Evolutionary conservation across 1,284 basidiomycete species (phyloP).

Genomic region (Pseudozyma sp.): DNA sequence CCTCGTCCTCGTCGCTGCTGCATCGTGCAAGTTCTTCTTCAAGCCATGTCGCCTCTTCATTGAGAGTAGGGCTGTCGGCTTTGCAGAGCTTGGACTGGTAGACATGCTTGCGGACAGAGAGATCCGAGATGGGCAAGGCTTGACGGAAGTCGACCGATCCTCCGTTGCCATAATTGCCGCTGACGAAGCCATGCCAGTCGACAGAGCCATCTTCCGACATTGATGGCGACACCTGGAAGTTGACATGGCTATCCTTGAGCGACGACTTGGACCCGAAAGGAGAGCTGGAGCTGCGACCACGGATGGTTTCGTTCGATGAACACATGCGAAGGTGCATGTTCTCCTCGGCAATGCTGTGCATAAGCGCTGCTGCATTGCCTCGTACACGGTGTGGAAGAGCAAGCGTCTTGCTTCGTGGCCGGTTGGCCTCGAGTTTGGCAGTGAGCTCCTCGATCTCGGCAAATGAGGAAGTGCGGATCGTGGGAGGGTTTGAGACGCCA

Average conservation of each 20-base stretch:
- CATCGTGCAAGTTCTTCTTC: conserved; percentile 44
- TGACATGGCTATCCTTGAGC: conserved; percentile 13
- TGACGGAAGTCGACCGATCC: neutral
- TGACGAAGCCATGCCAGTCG: conserved; percentile 42
- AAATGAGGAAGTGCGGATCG: conserved; percentile 19
- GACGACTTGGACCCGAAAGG: neutral
- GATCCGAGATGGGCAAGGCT: conserved; percentile 11
- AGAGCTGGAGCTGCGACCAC: conserved; percentile 2
- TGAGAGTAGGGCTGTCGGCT: conserved; percentile 40
- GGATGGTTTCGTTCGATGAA: conserved; percentile 34
- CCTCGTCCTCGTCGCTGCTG: conserved; percentile 29
- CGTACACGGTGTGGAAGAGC: conserved; percentile 5
- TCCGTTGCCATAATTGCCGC: conserved; percentile 21
- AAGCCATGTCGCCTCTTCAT: conserved; percentile 45
- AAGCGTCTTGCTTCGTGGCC: conserved; percentile 23
- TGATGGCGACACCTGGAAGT: conserved; percentile 29
- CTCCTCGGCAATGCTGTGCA: conserved; percentile 41
- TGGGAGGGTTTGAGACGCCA: conserved; percentile 9
- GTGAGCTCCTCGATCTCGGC: conserved; percentile 31
- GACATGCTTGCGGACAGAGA: neutral
- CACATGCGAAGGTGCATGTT: conserved; percentile 14
- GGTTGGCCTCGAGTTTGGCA: conserved; percentile 27
- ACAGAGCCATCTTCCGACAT: conserved; percentile 16
- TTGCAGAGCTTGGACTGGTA: conserved; percentile 36
- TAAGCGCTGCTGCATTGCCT: conserved; percentile 10